These are phyloP conservation scores for Globisporangium parvum DNA, from an alignment of 352 stramenopile genomes.

Conservation along the genomic window DNA sequence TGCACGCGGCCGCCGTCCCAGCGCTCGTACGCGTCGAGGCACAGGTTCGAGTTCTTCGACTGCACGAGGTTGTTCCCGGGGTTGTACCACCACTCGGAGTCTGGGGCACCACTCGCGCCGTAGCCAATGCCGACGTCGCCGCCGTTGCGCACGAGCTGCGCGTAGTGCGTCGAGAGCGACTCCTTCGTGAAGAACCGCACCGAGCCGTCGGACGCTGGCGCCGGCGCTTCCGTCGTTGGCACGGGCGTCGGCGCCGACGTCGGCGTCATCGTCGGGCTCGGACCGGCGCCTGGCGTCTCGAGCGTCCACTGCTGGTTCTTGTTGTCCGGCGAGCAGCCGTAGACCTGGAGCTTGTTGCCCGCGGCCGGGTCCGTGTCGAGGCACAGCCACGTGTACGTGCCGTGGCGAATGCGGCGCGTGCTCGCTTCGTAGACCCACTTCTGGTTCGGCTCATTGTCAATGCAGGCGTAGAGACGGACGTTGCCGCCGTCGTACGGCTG, in stretches of 20 bases:
- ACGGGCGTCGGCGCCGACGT: constrained; percentile 3
- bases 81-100: constrained; percentile 41
- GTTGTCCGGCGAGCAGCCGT: constrained; percentile 44
- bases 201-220: constrained; percentile 18
- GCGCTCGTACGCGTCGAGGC: constrained; percentile 55
- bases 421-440: constrained; percentile 53
- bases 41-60: constrained; percentile 38
- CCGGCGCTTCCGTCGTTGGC: constrained; percentile 11
- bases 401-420: constrained; percentile 39
- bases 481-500: constrained; percentile 36
- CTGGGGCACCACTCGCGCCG: constrained; percentile 14
- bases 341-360: constrained; percentile 56
- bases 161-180: constrained; percentile 24
- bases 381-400: constrained; percentile 43
- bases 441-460: constrained; percentile 51
- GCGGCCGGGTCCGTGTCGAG: constrained; percentile 40
- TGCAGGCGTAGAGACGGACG: constrained; percentile 51
- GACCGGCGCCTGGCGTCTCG: constrained; percentile 5
- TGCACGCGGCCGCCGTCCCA: constrained; percentile 46
- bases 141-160: constrained; percentile 27
- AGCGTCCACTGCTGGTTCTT: constrained; percentile 47
- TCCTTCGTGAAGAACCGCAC: constrained; percentile 38
- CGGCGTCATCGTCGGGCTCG: constrained; percentile 11
- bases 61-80: constrained; percentile 28
- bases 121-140: constrained; percentile 22